Conservation (phyloP, 2,329 filamentous ascomycete genomes). For the Daldinia eschscholtzii region DNA sequence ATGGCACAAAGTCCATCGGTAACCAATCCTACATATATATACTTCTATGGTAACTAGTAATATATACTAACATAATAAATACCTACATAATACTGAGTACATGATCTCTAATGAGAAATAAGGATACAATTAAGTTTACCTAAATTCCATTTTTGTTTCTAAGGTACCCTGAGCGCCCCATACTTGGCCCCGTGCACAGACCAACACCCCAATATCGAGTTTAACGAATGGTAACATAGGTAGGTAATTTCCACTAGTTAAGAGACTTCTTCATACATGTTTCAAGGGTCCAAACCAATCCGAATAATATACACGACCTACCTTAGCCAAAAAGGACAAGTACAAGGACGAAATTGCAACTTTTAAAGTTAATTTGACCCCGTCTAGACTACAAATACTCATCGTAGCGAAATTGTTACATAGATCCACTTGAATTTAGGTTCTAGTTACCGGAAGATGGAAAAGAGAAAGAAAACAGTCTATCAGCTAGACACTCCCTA, state of each 20-base stretch:
- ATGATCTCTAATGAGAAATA: neutral
- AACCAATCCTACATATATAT: neutral
- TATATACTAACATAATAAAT: neutral
- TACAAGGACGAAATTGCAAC: neutral
- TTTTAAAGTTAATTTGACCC: neutral
- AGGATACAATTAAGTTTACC: neutral
- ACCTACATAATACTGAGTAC: neutral
- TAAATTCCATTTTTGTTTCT: no score
- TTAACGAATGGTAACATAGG: neutral
- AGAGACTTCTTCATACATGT: slow-evolving; percentile 1
- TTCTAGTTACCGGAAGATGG: slow-evolving; percentile 53
- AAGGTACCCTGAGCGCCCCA: neutral
- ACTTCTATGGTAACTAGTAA: neutral
- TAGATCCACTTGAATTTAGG: neutral
- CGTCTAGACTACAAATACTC: neutral
- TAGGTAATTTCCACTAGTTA: slow-evolving; percentile 3
- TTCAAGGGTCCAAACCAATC: neutral
- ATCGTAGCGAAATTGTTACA: neutral
- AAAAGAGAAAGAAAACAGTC: slow-evolving; percentile 67
- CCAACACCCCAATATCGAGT: neutral
- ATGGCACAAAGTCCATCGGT: slow-evolving; percentile 50
- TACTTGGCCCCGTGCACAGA: slow-evolving; percentile 4
- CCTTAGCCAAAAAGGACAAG: neutral
- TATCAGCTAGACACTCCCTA: slow-evolving; percentile 77
- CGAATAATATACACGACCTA: neutral